Conservation (phyloP, 495 filamentous ascomycete species). For the Podospora pseudoanserina region DNA sequence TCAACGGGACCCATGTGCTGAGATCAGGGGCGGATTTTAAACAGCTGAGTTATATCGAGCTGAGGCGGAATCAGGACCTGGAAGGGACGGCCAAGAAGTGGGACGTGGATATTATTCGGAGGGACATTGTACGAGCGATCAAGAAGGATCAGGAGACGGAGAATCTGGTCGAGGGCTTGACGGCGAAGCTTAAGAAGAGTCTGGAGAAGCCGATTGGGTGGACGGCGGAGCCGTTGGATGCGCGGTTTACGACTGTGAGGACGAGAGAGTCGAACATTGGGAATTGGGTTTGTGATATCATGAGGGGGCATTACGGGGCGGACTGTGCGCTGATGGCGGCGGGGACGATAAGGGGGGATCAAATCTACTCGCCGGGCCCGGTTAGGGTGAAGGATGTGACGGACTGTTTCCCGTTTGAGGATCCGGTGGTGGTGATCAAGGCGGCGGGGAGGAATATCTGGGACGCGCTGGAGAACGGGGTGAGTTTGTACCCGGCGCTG, state of each 20-base stretch:
- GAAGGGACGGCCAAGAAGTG: slow-evolving; percentile 49
- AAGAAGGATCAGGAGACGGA: slow-evolving; percentile 56
- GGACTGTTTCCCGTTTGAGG: slow-evolving; percentile 87
- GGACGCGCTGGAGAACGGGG: slow-evolving; percentile 76
- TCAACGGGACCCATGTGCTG: slow-evolving; percentile 76
- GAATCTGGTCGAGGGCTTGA: slow-evolving; percentile 61
- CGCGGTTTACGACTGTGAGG: slow-evolving; percentile 78
- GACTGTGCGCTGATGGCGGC: slow-evolving; percentile 83
- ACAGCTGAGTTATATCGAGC: slow-evolving; percentile 83
- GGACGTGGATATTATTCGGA: slow-evolving; percentile 72
- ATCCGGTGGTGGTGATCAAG: slow-evolving; percentile 76
- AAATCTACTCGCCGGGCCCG: slow-evolving; percentile 78
- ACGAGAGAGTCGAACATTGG: slow-evolving; percentile 74
- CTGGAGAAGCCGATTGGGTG: slow-evolving; percentile 81
- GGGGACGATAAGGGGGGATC: slow-evolving; percentile 86
- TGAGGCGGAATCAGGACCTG: slow-evolving; percentile 43
- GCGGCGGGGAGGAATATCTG: slow-evolving; percentile 62
- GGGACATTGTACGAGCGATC: slow-evolving; percentile 66
- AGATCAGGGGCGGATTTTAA: slow-evolving; percentile 87
- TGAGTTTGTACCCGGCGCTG: slow-evolving; percentile 73
- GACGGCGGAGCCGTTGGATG: slow-evolving; percentile 74
- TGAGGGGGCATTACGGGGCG: slow-evolving; percentile 73
- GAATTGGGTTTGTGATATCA: slow-evolving; percentile 88
- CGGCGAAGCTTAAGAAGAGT: slow-evolving; percentile 64
- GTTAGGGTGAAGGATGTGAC: slow-evolving; percentile 71